These are phyloP conservation scores for Gypsophila paniculata DNA, from an alignment of 179 eudicot species.

Conservation along the genomic window DNA sequence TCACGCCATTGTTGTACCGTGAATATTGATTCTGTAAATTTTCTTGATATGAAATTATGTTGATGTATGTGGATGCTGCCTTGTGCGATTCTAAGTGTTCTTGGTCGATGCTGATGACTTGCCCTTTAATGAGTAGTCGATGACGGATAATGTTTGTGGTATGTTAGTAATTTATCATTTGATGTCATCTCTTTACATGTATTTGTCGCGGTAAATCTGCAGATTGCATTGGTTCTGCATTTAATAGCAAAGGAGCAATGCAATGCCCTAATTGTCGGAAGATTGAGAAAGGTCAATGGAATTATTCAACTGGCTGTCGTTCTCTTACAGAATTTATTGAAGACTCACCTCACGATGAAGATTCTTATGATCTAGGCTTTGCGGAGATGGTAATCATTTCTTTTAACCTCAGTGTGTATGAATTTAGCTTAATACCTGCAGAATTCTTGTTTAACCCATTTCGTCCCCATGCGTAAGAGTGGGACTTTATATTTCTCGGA, in stretches of 20 bases:
- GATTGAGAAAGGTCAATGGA: slow-evolving; percentile 98
- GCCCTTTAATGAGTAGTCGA: not conserved
- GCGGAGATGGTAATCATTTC: slow-evolving; percentile 63
- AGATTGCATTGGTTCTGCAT: slow-evolving; percentile 99
- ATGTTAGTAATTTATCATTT: not conserved
- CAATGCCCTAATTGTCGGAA: slow-evolving; percentile 98
- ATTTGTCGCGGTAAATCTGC: slow-evolving; percentile 22
- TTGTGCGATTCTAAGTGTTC: not conserved
- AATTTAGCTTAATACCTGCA: too few relatives aligned
- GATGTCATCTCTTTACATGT: slow-evolving; percentile 5
- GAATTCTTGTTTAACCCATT: too few relatives aligned
- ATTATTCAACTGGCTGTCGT: slow-evolving; percentile 65
- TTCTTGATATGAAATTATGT: slow-evolving; percentile 7
- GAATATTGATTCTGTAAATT: not conserved
- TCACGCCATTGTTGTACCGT: not conserved
- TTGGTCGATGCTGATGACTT: not conserved
- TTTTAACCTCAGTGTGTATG: not conserved
- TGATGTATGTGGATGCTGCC: slow-evolving; percentile 4
- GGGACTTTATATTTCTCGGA: not conserved
- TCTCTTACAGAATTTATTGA: slow-evolving; percentile 66
- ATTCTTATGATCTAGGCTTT: slow-evolving; percentile 71
- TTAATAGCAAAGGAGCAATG: slow-evolving; percentile 87
- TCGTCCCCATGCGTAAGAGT: too few relatives aligned
- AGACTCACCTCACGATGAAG: slow-evolving; percentile 91
- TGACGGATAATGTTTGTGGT: not conserved